Evolutionary conservation across 805 yeast species (phyloP), one percentile per base, ranked within the genome.

Genomic region (Vanderwaltozyma yarrowii): DNA sequence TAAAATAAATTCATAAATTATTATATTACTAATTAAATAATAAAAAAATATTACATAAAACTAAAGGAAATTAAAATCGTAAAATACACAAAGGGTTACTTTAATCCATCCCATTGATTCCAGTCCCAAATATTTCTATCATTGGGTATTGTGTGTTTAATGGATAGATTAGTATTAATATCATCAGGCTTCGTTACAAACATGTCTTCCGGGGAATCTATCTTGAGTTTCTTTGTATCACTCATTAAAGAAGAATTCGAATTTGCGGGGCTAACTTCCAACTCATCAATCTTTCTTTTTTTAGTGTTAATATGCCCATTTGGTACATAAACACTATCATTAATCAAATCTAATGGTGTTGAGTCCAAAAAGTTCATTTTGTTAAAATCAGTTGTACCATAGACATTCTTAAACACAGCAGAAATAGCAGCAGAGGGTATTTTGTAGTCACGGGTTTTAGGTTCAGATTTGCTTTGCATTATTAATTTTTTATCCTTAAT

Each of bases 201-300:
- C 45, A 51, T 40, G 38, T 58, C 61, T 33, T 56, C 63, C 3
- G 63, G 63, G 11, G 61, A 56, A 39, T 58, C 61, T 19, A 58
- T 35, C 32, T 58, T 58, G 13, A 58, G 42, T 30, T 49, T 54
- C 42, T 58, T 58, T 13, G 63, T 56, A 9, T 58, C 63, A 29
- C 54, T 45, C 61, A 58, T 58, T 15, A 52, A 51, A 3, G 57
- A 46, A 15, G 45, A 44, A 23, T 47, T 46, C 2, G 57, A 52
- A 27, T 45, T 46, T 12, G 51, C 51, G 5, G 54, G 54, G 11
- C 44, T 45, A 2, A 43, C 35, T 14, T 41, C 41, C 15, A 44
- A 14, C 8, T 52, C 62, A 10, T 46, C 52, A 7, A 49, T 36
- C 32, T 52, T 56, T 37, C 61, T 50, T 42, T 57, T 58, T 45